Conservation (phyloP, 768 basidiomycete species). For the Pleurotus eryngii region DNA sequence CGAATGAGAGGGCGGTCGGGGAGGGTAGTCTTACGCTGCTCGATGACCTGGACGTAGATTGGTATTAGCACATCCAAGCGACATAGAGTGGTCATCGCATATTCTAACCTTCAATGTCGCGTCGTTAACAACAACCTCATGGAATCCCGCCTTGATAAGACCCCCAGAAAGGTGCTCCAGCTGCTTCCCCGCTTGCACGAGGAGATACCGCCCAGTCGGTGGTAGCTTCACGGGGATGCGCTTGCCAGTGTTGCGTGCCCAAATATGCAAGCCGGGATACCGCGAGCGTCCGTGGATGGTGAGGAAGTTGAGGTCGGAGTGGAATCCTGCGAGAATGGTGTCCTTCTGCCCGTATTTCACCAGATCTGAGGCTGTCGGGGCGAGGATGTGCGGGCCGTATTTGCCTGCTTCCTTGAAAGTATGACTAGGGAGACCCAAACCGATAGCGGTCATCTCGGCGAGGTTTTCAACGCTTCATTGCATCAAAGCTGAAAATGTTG, state of each 20-base stretch:
- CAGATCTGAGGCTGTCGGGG: conserved; percentile 92
- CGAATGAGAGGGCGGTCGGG: conserved; percentile 86
- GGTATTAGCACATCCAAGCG: not conserved
- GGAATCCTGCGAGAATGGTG: conserved; percentile 91
- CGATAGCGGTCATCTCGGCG: conserved; percentile 85
- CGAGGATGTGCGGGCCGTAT: conserved; percentile 89
- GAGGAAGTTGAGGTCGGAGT: conserved; percentile 90
- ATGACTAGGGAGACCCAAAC: conserved; percentile 69
- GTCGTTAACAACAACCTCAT: conserved; percentile 91
- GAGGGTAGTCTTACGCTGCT: conserved; percentile 49
- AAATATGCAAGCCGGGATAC: conserved; percentile 87
- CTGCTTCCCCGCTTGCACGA: conserved; percentile 96
- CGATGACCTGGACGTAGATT: conserved; percentile 48
- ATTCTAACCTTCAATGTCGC: conserved; percentile 63
- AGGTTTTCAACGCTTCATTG: conserved; percentile 70
- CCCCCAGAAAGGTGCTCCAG: conserved; percentile 85
- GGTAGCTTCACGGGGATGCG: conserved; percentile 84
- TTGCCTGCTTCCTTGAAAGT: conserved; percentile 75
- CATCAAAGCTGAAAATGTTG: conserved; percentile 9
- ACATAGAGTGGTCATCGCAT: not conserved
- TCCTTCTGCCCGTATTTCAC: conserved; percentile 71
- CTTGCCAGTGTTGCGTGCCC: conserved; percentile 93
- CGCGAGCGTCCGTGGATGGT: conserved; percentile 88
- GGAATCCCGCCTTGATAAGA: conserved; percentile 87
- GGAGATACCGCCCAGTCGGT: conserved; percentile 68